Conservation (phyloP, 768 basidiomycete genomes). For the Lactifluus subvellereus region DNA sequence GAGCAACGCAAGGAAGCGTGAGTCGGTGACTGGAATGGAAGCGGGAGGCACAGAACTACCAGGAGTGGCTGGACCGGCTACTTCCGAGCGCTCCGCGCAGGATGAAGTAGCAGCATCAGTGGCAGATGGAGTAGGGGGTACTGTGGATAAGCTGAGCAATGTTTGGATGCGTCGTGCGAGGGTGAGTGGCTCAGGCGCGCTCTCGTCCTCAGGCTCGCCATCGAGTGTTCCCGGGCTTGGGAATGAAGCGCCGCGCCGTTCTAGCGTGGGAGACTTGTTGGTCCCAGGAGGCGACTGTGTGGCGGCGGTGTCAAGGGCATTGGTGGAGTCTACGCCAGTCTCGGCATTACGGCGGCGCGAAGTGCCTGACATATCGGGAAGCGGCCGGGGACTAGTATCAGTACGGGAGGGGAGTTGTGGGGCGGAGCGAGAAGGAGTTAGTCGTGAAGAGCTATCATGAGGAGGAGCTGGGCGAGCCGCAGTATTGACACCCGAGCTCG, state of each 20-base stretch:
- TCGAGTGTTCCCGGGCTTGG: neutral
- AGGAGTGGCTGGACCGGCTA: constrained; percentile 16
- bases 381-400: neutral
- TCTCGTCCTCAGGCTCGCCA: neutral
- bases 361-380: neutral
- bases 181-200: constrained; percentile 36
- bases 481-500: neutral
- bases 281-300: neutral
- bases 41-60: constrained; percentile 29
- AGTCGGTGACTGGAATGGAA: constrained; percentile 39
- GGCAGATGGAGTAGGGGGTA: constrained; percentile 25
- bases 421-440: neutral
- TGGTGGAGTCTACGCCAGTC: neutral
- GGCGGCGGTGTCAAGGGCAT: neutral
- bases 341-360: neutral
- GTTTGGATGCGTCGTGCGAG: constrained; percentile 50
- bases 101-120: constrained; percentile 19
- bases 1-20: constrained; percentile 44
- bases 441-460: neutral
- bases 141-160: constrained; percentile 40
- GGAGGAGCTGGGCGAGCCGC: neutral
- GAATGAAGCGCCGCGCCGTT: constrained; percentile 3
- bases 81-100: constrained; percentile 15
- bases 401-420: neutral
- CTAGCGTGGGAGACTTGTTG: neutral